A percentile compares a stretch with the other conserved stretches of the same genome.
Evolutionary conservation across 2,329 filamentous ascomycete genomes (phyloP).

Genomic region (Nothophoma quercina): DNA sequence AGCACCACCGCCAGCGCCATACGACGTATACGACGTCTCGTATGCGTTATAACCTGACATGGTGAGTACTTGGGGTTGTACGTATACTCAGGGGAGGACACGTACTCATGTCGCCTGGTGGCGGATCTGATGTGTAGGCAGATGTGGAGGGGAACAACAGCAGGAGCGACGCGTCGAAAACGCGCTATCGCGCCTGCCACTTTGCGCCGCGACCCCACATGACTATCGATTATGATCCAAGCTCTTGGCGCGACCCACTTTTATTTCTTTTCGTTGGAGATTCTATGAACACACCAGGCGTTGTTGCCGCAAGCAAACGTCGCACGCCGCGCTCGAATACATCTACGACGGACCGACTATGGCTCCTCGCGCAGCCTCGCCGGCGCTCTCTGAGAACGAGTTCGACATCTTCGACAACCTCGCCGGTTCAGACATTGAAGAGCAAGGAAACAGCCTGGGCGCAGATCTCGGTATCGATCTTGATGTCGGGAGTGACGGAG

Average conservation of each 20-base stretch:
- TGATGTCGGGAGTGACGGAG: conserved; percentile 62
- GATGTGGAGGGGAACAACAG: conserved; percentile 9
- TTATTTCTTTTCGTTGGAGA: conserved; percentile 28
- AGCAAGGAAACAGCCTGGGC: conserved; percentile 48
- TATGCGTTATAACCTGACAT: conserved; percentile 46
- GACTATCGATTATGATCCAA: conserved; percentile 24
- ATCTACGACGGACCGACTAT: conserved; percentile 56
- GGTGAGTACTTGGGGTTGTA: conserved; percentile 24
- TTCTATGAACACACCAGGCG: conserved; percentile 4
- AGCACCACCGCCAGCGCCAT: conserved; percentile 62
- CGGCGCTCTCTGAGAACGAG: conserved; percentile 85
- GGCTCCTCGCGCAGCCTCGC: conserved; percentile 78
- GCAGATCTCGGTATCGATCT: conserved; percentile 48
- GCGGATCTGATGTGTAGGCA: conserved; percentile 16
- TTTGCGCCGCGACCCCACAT: conserved; percentile 34
- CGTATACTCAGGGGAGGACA: conserved; percentile 22
- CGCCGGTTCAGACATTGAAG: conserved; percentile 66
- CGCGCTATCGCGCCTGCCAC: conserved; percentile 31
- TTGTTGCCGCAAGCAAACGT: conserved; percentile 13
- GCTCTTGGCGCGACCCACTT: conserved; percentile 35
- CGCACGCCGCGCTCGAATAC: conserved; percentile 14
- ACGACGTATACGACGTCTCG: conserved; percentile 62
- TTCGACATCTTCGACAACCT: conserved; percentile 86
- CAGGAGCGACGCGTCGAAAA: conserved; percentile 30
- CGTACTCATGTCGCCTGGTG: conserved; percentile 22